These are phyloP conservation scores for Ammopiptanthus mongolicus DNA, from an alignment of 306 rosid genomes.

Conservation along the genomic window DNA sequence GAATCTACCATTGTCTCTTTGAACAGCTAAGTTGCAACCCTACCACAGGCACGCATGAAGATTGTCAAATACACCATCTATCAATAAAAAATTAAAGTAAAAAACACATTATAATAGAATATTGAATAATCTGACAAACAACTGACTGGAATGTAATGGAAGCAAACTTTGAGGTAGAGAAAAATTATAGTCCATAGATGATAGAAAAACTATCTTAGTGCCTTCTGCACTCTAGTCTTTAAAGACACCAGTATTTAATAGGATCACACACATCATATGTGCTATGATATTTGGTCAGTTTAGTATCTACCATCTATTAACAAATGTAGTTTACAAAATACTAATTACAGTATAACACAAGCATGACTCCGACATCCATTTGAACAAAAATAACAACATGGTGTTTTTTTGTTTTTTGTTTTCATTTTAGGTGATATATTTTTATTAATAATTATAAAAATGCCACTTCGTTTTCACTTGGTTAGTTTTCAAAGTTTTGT, in stretches of 20 bases:
- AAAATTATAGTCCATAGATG: neutral
- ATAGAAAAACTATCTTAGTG: neutral
- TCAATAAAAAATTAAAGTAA: neutral
- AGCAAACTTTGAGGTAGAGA: neutral
- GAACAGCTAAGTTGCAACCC: constrained; percentile 92
- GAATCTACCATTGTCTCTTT: constrained; percentile 60
- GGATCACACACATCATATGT: neutral
- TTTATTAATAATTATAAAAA: no score
- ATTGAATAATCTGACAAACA: neutral
- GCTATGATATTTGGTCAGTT: neutral
- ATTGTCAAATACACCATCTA: constrained; percentile 15
- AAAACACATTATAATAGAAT: neutral
- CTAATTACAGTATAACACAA: neutral
- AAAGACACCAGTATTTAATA: neutral
- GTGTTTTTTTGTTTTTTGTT: neutral
- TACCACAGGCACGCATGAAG: constrained; percentile 13
- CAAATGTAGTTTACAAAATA: neutral
- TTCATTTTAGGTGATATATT: no score
- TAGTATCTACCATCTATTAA: neutral
- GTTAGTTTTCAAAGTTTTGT: no score
- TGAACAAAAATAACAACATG: neutral
- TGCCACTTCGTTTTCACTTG: no score
- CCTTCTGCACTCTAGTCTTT: neutral
- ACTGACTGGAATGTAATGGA: neutral
- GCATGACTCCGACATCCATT: neutral